Conservation (phyloP, 805 yeast genomes). For the Vanderwaltozyma polyspora region DNA sequence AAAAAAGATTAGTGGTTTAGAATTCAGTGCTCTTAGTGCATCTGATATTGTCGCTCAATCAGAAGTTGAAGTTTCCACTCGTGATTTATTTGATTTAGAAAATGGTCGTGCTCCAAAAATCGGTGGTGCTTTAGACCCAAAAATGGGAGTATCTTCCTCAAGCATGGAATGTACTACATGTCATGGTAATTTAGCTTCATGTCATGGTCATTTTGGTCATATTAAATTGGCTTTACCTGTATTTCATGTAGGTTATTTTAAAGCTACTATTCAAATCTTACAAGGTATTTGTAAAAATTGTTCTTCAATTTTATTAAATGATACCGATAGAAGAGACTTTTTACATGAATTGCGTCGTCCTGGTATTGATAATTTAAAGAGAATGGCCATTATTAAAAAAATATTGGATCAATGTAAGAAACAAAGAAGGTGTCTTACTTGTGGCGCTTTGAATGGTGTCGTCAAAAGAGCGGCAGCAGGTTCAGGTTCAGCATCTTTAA, state of each 20-base stretch:
- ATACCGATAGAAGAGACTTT: conserved; percentile 55
- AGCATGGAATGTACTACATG: conserved; percentile 83
- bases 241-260: conserved; percentile 95
- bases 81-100: conserved; percentile 86
- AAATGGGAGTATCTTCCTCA: conserved; percentile 90
- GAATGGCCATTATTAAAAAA: conserved; percentile 79
- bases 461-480: conserved; percentile 93
- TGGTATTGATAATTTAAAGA: conserved; percentile 75
- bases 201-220: conserved; percentile 99
- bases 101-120: conserved; percentile 73
- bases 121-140: conserved; percentile 81
- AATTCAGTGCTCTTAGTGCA: conserved; percentile 88
- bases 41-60: conserved; percentile 86
- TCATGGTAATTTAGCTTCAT: conserved; percentile 80
- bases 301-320: conserved; percentile 66
- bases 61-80: conserved; percentile 83
- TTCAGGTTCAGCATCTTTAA: conserved; percentile 84
- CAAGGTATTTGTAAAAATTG: conserved; percentile 90
- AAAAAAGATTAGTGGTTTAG: conserved; percentile 78
- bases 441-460: conserved; percentile 89
- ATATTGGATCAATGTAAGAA: conserved; percentile 89
- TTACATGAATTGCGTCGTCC: conserved; percentile 76
- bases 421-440: conserved; percentile 78
- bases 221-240: conserved; percentile 88
- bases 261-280: conserved; percentile 74